A percentile compares a stretch with the other conserved stretches of the same genome.
phyloP scores from a whole-genome alignment of 2,329 filamentous ascomycete genomes.

The Xylariales sp. region DNA sequence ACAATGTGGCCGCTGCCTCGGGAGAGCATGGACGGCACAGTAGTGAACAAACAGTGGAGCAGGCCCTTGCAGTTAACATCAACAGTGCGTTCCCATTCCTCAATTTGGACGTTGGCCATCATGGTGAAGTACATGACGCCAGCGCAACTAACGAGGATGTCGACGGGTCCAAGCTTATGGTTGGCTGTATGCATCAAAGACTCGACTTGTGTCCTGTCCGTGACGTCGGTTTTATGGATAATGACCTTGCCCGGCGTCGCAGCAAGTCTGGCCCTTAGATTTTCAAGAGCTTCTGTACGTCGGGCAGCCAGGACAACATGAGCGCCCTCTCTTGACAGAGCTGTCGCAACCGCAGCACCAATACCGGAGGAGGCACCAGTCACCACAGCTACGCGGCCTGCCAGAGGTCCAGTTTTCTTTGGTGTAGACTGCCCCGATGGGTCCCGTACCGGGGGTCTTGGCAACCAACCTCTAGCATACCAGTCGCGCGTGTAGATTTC shows the following conservation, averaged over 20 bases:
- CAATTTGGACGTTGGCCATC: constrained; percentile 71
- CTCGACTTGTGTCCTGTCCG: constrained; percentile 60
- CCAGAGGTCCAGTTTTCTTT: constrained; percentile 52
- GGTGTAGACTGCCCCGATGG: constrained; percentile 11
- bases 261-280: constrained; percentile 57
- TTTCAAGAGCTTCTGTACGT: constrained; percentile 63
- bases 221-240: constrained; percentile 68
- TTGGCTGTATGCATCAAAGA: constrained; percentile 55
- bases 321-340: constrained; percentile 66
- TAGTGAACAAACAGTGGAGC: constrained; percentile 65
- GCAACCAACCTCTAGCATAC: constrained; percentile 74
- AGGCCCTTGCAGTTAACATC: constrained; percentile 86
- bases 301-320: constrained; percentile 69
- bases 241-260: constrained; percentile 59
- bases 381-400: constrained; percentile 68
- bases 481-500: constrained; percentile 77
- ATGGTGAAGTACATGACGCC: constrained; percentile 88
- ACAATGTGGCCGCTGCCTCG: constrained; percentile 70
- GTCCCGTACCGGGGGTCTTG: constrained; percentile 44
- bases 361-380: constrained; percentile 78
- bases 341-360: constrained; percentile 67
- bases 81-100: constrained; percentile 77
- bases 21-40: constrained; percentile 66
- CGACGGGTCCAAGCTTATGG: constrained; percentile 63
- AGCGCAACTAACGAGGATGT: constrained; percentile 75